Evolutionary conservation across 495 filamentous ascomycete species (phyloP), one percentile per base, ranked within the genome.

Genomic region (Apodospora peruviana): DNA sequence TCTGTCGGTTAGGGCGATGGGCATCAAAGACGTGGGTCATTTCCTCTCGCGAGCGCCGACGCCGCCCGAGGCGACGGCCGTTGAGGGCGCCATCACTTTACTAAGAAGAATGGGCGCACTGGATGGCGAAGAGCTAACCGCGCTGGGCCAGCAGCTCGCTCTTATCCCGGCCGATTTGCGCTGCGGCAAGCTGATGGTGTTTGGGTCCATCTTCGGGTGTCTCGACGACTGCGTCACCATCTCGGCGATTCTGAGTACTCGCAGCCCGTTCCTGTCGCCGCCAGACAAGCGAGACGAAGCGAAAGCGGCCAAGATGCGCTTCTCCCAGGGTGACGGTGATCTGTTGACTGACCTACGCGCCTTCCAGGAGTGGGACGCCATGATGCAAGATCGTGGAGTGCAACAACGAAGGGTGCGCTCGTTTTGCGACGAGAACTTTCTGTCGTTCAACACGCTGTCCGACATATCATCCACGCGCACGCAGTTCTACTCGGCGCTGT

Each of bases 91-190:
- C 3, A 69, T 97, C 41, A 70, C 65, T 34, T 75, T 94, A 58
- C 77, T 98, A 3, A 78, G 81, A 32, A 74, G 89, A 4, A 93
- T 98, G 66, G 91, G 94, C 32, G 93, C 94, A 8, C 73, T 96
- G 2, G 86, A 90, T 50, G 86, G 85, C 24, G 80, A 88, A 44
- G 82, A 87, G 48, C 72, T 98, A 35, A 97, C 93, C 0, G 90
- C 90, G 0, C 82, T 98, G 1, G 93, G 93, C 34, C 79, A 86
- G 39, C 91, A 97, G 68, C 71, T 98, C 9, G 82, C 90, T 32
- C 86, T 94, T 83, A 95, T 98, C 35, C 93, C 93, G 3, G 90
- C 94, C 1, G 93, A 98, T 53, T 72, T 98, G 21, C 82, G 94
- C 10, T 95, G 88, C 63, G 86, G 86, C 17, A 98, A 98, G 66